Conservation (phyloP, 1,284 basidiomycete genomes). For the Cryptococcus sp. region DNA sequence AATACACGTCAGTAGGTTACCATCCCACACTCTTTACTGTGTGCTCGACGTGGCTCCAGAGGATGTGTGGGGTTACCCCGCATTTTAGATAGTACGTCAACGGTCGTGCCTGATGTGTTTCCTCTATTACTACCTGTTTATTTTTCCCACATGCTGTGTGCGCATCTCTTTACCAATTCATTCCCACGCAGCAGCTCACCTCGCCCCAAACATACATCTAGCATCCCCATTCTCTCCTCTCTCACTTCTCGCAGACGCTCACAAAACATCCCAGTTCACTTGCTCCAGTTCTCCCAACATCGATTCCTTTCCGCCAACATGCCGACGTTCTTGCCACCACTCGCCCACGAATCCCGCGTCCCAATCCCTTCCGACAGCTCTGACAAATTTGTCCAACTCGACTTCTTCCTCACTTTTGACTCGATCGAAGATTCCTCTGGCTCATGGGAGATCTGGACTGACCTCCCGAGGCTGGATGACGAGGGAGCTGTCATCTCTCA, state of each 20-base stretch:
- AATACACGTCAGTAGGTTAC: too few species aligned
- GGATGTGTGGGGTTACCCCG: too few species aligned
- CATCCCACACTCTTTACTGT: too few species aligned
- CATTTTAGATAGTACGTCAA: too few species aligned
- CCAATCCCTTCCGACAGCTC: constrained; percentile 4
- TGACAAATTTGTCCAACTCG: constrained; percentile 21
- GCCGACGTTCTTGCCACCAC: constrained; percentile 32
- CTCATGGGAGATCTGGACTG: constrained; percentile 38
- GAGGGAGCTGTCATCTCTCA: constrained; percentile 10
- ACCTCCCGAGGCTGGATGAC: constrained; percentile 22
- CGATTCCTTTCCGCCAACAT: constrained; percentile 10
- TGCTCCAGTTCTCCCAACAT: not conserved
- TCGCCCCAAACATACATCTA: constrained; percentile 3
- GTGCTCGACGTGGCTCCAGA: too few species aligned
- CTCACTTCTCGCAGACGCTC: too few species aligned
- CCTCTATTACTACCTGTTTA: too few species aligned
- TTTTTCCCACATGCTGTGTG: too few species aligned
- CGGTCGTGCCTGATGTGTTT: too few species aligned
- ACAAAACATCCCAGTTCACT: too few species aligned
- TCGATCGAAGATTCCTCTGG: constrained; percentile 22
- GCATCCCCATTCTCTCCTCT: too few species aligned
- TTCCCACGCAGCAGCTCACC: not conserved
- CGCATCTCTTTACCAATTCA: not conserved
- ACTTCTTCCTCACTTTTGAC: constrained; percentile 22
- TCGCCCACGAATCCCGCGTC: constrained; percentile 21